Evolutionary conservation across 495 filamentous ascomycete species (phyloP), one percentile per base, ranked within the genome.

Genomic region (Penicillium paxilli): DNA sequence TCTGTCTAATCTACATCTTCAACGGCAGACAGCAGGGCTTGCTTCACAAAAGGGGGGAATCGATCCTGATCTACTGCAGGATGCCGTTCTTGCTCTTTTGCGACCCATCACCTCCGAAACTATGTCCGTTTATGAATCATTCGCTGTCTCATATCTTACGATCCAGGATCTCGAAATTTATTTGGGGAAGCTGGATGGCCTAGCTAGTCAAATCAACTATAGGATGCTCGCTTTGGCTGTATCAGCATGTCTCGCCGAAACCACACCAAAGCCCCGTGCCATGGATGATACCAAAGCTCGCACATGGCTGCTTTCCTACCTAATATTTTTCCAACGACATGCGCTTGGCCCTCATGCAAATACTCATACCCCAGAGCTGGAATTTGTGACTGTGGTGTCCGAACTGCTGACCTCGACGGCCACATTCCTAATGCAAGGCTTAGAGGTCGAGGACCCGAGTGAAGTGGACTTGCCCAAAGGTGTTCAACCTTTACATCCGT

Each of bases 261-360:
- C 64, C 10, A 61, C 71, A 32, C 63, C 64, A 20, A 56, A 22
- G 20, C 53, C 52, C 20, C 42, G 53, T 17, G 59, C 44, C 37
- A 42, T 57, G 7, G 61, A 70, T 2, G 71, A 77, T 26, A 63
- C 60, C 9, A 62, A 73, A 47, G 60, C 61, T 42, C 77, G 79
- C 14, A 71, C 92, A 19, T 95, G 92, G 87, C 76, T 98, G 19
- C 71, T 96, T 44, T 80, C 87, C 19, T 88, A 96, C 63, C 84
- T 91, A 53, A 87, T 97, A 45, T 89, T 81, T 59, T 82, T 96
- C 41, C 83, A 88, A 57, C 79, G 82, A 14, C 65, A 74, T 58
- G 71, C 74, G 30, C 62, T 80, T 44, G 74, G 78, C 66, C 72
- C 48, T 54, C 67, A 75, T 53, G 65, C 58, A 5, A 63, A 66